Base-by-base conservation (phyloP, 352 stramenopile species). In the Globisporangium yorkense region DNA sequence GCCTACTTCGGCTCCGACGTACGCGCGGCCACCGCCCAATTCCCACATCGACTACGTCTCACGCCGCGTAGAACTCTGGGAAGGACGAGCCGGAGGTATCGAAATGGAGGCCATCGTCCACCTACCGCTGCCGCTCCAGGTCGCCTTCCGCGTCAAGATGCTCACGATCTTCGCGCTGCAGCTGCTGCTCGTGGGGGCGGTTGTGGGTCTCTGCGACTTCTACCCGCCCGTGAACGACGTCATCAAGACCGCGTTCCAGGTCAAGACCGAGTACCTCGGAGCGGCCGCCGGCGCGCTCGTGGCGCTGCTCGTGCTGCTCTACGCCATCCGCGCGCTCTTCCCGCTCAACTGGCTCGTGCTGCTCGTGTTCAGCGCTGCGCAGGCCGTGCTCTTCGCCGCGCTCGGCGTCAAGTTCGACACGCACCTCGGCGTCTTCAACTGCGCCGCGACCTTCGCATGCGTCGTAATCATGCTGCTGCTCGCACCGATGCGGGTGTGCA, bases 361-460 rank as follows among this genome's bases (percentile, higher is more conserved):
- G 13, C 18, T 72, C n/a, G 35, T 68, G 5, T 87, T 84, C 59
- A 84, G 65, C 15, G 24, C 54, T 10, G 61, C 63, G 7, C 61
- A 80, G 1, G 71, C 69, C 44, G 60, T 80, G 6, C 56, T 84
- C 16, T 66, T 82, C 39, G 74, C 72, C n/a, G 68, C 54, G 0
- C 49, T 83, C 16, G 66, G 64, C 15, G 61, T 69, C 51, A 39
- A 35, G 13, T 73, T 76, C 37, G 61, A 67, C 50, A 71, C 71
- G 66, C 49, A 80, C 63, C 1, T 84, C 61, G 70, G 63, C 12
- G 50, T 87, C 45, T 62, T 77, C 59, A 77, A 70, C 15, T 74
- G 72, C 5, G 62, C 63, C 4, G 62, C 74, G 2, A 54, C 76
- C 3, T 84, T 82, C 56, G 71, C 71, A 51, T 79, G 69, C 37